Evolutionary conservation across 192 early-diverging fungal genomes (phyloP).

Genomic region (Gorgonomyces haynaldii): DNA sequence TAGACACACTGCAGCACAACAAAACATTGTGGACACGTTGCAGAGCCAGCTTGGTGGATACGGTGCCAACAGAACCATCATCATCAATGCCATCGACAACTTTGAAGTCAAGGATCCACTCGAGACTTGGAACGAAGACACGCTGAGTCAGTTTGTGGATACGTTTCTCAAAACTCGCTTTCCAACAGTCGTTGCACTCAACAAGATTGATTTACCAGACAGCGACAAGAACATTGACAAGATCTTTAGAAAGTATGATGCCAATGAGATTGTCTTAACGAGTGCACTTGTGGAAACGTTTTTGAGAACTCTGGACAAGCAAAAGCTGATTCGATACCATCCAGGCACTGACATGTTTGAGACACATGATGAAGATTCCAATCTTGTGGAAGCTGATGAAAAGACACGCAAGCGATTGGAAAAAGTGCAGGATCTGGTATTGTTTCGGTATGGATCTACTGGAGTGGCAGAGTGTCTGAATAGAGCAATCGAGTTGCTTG

Average conservation of each 20-base stretch:
- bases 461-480: constrained; percentile 64
- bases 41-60: constrained; percentile 50
- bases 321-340: constrained; percentile 33
- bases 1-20: constrained; percentile 41
- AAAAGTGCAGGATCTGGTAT: constrained; percentile 53
- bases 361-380: constrained; percentile 18
- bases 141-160: constrained; percentile 43
- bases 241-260: constrained; percentile 61
- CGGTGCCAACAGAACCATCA: constrained; percentile 37
- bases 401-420: constrained; percentile 21
- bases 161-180: constrained; percentile 67
- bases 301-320: constrained; percentile 37
- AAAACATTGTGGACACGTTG: constrained; percentile 39
- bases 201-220: constrained; percentile 79
- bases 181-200: constrained; percentile 70
- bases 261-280: constrained; percentile 28
- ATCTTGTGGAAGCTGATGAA: constrained; percentile 17
- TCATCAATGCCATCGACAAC: constrained; percentile 38
- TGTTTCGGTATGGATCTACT: constrained; percentile 73
- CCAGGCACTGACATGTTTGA: constrained; percentile 39
- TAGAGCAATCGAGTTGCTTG: constrained; percentile 50
- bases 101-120: constrained; percentile 40
- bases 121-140: constrained; percentile 55
- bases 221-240: constrained; percentile 70
- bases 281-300: constrained; percentile 35